A percentile compares a stretch with the other conserved stretches of the same genome.
phyloP scores from a whole-genome alignment of 306 rosid genomes.

The Purshia tridentata region DNA sequence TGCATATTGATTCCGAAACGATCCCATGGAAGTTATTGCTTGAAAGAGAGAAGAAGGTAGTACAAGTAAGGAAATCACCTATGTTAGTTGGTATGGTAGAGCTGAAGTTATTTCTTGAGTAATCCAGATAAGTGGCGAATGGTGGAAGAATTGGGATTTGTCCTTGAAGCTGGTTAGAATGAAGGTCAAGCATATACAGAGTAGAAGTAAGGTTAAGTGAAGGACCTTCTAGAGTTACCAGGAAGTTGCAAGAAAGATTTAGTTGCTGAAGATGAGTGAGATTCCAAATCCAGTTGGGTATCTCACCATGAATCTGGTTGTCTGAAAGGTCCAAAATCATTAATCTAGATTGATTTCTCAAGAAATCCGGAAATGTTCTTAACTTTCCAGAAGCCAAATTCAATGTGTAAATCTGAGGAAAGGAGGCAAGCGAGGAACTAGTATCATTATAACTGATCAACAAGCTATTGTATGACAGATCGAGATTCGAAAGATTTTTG shows the following conservation, averaged over 20 bases:
- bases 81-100: conserved; percentile 21
- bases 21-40: conserved; percentile 3
- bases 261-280: accelerated
- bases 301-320: conserved; percentile 16
- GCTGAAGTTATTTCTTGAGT: conserved; percentile 37
- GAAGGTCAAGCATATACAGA: conserved; percentile 30
- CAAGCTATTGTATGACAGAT: conserved; percentile 32
- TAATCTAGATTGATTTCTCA: conserved; percentile 30
- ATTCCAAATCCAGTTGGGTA: conserved; percentile 33
- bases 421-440: neutral
- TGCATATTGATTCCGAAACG: conserved; percentile 25
- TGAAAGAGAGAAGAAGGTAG: conserved; percentile 11
- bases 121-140: conserved; percentile 5
- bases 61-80: neutral
- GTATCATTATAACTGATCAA: neutral
- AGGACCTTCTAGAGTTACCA: neutral
- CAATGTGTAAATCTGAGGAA: conserved; percentile 10
- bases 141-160: conserved; percentile 17
- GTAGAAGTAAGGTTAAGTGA: neutral
- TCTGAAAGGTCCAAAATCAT: conserved; percentile 19
- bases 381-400: conserved; percentile 39
- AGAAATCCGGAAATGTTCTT: conserved; percentile 28
- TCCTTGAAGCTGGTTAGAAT: conserved; percentile 38
- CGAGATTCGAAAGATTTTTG: neutral
- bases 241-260: conserved; percentile 19